Base-by-base conservation (phyloP, 495 filamentous ascomycete genomes). In the Penicillium pulvis region DNA sequence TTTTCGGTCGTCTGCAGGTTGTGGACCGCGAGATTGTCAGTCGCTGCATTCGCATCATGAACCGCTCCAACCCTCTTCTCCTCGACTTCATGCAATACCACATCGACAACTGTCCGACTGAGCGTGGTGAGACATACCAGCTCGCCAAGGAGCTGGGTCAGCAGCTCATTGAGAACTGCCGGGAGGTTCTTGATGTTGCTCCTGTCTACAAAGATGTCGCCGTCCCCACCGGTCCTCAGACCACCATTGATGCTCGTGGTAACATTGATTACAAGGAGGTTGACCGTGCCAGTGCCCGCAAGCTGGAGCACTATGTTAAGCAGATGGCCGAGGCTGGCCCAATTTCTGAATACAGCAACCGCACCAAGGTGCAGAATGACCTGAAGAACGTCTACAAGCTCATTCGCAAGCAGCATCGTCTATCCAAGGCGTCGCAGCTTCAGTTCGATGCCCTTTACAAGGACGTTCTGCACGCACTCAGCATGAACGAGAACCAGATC, bases 31-130 rank as follows among this genome's bases (percentile, higher is more conserved):
- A 99, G 74, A 99, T 97, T 69, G 94, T 99, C 65, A 96, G 92
- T 72, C 92, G 90, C 66, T 98, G 94, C 75, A 99, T 99, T 69
- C 89, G 89, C 56, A 92, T 99, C 77, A 99, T 99, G 94, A 99
- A 97, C 79, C 89, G 93, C 28, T 96, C 94, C 24, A 99, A 97
- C 67, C 95, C 94, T 2, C 85, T 88, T 19, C 86, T 99, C 10
- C 83, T 99, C 46, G 93, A 99, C 61, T 98, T 97, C 76, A 99
- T 99, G 94, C 95, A 98, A 65, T 97, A 99, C 63, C 94, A 99
- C 79, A 98, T 99, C 72, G 95, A 99, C 68, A 92, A 97, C 78
- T 98, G 94, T 78, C 94, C 94, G 6, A 92, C 94, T 1, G 92
- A 98, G 62, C 87, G 92, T 16, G 94, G 94, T 51, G 94, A 99